phyloP scores from a whole-genome alignment of 2,329 filamentous ascomycete genomes.

The Diplodia seriata region DNA sequence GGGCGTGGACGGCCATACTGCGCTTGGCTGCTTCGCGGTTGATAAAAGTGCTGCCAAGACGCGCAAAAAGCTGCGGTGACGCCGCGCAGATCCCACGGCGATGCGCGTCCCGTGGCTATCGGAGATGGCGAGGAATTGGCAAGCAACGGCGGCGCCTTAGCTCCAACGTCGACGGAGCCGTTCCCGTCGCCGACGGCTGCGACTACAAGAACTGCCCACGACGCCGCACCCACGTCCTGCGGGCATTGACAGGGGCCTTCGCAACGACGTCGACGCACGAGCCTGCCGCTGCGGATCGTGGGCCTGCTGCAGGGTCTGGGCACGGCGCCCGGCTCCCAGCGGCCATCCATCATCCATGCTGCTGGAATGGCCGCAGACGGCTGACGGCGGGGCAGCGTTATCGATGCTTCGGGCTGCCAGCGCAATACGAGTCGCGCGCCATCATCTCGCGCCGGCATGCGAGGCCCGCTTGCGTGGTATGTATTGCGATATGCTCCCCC shows the following conservation, averaged over 20 bases:
- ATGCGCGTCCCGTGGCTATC: not conserved
- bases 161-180: slow-evolving; percentile 19
- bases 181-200: not conserved
- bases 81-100: not conserved
- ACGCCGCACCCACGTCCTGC: not conserved
- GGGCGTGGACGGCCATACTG: slow-evolving; percentile 7
- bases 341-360: not conserved
- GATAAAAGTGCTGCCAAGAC: slow-evolving; percentile 20
- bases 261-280: slow-evolving; percentile 6
- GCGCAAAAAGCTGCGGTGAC: slow-evolving; percentile 22
- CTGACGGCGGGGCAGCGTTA: not conserved
- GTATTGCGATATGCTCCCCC: not conserved
- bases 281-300: slow-evolving; percentile 24
- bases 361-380: not conserved
- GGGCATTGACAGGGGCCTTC: slow-evolving; percentile 3
- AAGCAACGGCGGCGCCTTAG: slow-evolving; percentile 16
- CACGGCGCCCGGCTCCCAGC: not conserved
- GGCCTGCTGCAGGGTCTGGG: slow-evolving; percentile 13
- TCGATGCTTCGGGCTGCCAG: not conserved
- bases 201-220: not conserved
- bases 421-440: not conserved
- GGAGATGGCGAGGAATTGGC: slow-evolving; percentile 30
- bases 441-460: slow-evolving; percentile 1
- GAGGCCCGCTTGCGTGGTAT: slow-evolving; percentile 13
- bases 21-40: slow-evolving; percentile 10